phyloP scores from a whole-genome alignment of 495 filamentous ascomycete genomes.

The Podospora pseudopauciseta region DNA sequence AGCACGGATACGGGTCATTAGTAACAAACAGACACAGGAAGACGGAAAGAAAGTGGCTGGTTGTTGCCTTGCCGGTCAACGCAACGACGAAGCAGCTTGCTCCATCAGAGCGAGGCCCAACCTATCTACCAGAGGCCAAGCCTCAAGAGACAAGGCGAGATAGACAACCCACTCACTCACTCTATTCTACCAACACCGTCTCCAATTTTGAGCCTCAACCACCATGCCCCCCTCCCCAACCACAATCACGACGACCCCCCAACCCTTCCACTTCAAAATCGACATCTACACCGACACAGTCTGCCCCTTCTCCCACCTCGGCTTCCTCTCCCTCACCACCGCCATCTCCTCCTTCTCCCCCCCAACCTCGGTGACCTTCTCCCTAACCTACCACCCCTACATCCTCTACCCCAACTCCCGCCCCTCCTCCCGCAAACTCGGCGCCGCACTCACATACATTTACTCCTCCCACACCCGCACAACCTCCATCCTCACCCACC shows the following conservation, averaged over 20 bases:
- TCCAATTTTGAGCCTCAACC: too few species aligned
- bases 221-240: not conserved
- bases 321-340: constrained; percentile 63
- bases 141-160: too few species aligned
- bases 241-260: not conserved
- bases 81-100: too few species aligned
- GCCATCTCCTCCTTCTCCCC: constrained; percentile 62
- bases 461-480: not conserved
- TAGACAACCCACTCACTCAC: too few species aligned
- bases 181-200: too few species aligned
- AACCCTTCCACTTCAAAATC: constrained; percentile 51
- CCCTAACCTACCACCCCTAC: constrained; percentile 68
- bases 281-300: constrained; percentile 73
- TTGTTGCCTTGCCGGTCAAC: too few species aligned
- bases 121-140: too few species aligned
- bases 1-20: too few species aligned
- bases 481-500: constrained; percentile 18
- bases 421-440: not conserved
- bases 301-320: constrained; percentile 86
- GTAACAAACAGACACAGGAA: too few species aligned
- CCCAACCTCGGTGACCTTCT: constrained; percentile 57
- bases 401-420: constrained; percentile 62
- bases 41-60: too few species aligned
- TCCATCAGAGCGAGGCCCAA: too few species aligned
- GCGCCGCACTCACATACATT: not conserved